These are phyloP conservation scores for Clonostachys rhizophaga DNA, from an alignment of 2,329 filamentous ascomycete species.

Conservation along the genomic window DNA sequence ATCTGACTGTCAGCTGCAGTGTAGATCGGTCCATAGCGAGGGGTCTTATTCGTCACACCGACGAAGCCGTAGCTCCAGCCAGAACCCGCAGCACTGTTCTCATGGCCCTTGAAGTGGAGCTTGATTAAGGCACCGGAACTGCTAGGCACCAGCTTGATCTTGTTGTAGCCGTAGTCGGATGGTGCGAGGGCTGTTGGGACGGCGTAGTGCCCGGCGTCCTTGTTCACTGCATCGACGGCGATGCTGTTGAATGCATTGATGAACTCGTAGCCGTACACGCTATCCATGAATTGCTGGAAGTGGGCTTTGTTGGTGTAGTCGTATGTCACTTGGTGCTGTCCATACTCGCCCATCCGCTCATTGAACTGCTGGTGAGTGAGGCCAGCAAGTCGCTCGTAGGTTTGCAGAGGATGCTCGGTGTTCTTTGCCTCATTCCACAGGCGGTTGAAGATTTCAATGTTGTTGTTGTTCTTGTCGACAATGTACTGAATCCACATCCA, in stretches of 20 bases:
- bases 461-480: not conserved
- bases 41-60: not conserved
- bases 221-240: slow-evolving; percentile 1
- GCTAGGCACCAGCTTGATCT: not conserved
- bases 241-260: slow-evolving; percentile 1
- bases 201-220: not conserved
- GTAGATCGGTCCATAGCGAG: not conserved
- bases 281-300: not conserved
- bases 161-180: slow-evolving; percentile 2
- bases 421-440: slow-evolving; percentile 1
- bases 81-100: not conserved
- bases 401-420: not conserved
- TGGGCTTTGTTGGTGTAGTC: not conserved
- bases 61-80: slow-evolving; percentile 1
- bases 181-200: not conserved
- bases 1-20: not conserved
- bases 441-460: not conserved
- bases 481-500: slow-evolving; percentile 1
- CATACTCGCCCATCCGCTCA: slow-evolving; percentile 1
- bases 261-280: not conserved
- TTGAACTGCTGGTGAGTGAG: not conserved
- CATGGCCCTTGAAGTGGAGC: slow-evolving; percentile 1
- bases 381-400: not conserved
- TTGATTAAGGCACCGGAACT: not conserved
- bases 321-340: slow-evolving; percentile 1